Conservation (phyloP, 495 filamentous ascomycete species). For the Tuber magnatum region DNA sequence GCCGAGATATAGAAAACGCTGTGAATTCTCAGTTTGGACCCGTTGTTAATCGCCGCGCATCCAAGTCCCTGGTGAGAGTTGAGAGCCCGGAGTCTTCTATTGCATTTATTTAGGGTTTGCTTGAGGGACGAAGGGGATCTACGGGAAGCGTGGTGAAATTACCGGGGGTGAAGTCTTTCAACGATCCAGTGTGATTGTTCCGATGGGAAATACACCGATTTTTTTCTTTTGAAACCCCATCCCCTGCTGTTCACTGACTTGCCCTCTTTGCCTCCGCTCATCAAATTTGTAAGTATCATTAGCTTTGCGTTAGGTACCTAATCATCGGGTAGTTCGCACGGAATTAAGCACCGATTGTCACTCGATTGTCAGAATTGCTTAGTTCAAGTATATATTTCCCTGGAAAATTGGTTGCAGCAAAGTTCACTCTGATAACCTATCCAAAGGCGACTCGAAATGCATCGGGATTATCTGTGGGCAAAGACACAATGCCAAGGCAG, state of each 20-base stretch:
- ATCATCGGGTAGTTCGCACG: background rate
- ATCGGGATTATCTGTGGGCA: background rate
- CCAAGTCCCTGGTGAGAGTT: background rate
- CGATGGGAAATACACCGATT: background rate
- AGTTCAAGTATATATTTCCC: background rate
- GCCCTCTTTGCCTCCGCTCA: background rate
- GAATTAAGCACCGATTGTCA: background rate
- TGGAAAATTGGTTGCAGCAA: background rate
- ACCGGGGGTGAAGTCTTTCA: background rate
- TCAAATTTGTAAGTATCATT: background rate
- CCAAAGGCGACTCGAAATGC: background rate
- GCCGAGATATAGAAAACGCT: conserved; percentile 31
- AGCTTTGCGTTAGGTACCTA: background rate
- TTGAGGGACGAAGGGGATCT: background rate
- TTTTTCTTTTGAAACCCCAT: background rate
- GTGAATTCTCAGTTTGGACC: conserved; percentile 34
- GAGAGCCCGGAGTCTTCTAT: background rate
- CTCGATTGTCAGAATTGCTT: background rate
- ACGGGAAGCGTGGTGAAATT: background rate
- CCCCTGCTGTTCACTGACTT: background rate
- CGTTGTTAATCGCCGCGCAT: conserved; percentile 11
- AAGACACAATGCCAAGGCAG: background rate
- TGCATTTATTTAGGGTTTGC: background rate
- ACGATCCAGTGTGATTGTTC: background rate
- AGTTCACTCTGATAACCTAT: background rate